These are phyloP conservation scores for Aspergillus melleus DNA, from an alignment of 2,329 filamentous ascomycete genomes.

Conservation along the genomic window DNA sequence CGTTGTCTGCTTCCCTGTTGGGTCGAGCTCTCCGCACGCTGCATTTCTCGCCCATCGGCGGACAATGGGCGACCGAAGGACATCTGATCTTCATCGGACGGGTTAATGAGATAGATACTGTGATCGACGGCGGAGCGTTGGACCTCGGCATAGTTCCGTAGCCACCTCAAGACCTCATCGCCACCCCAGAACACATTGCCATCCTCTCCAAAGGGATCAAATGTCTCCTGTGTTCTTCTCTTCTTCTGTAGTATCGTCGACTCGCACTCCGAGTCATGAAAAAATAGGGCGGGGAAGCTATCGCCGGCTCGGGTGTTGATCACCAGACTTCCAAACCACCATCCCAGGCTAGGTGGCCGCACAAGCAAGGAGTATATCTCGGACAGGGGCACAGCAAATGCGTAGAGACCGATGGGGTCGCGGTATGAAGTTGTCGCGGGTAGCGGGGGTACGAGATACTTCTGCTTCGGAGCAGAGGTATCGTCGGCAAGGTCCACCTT, in stretches of 20 bases:
- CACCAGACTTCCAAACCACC: slow-evolving; percentile 97
- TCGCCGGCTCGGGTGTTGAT: slow-evolving; percentile 90
- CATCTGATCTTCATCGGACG: slow-evolving; percentile 76
- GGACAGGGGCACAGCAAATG: slow-evolving; percentile 86
- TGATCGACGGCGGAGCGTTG: slow-evolving; percentile 84
- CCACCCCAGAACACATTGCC: slow-evolving; percentile 93
- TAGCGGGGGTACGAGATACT: slow-evolving; percentile 86
- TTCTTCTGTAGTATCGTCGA: slow-evolving; percentile 94
- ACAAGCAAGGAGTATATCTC: slow-evolving; percentile 90
- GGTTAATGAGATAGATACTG: slow-evolving; percentile 88
- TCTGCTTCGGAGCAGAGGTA: slow-evolving; percentile 78
- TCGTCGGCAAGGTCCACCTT: slow-evolving; percentile 89
- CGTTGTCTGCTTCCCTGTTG: slow-evolving; percentile 37
- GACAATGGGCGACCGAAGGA: slow-evolving; percentile 64
- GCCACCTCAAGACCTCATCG: slow-evolving; percentile 89
- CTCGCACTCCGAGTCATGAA: slow-evolving; percentile 95
- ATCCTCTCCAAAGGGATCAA: slow-evolving; percentile 83
- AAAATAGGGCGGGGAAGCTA: slow-evolving; percentile 93
- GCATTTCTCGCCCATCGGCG: slow-evolving; percentile 42
- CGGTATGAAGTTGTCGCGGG: slow-evolving; percentile 79
- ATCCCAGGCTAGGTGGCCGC: slow-evolving; percentile 87
- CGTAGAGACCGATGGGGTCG: slow-evolving; percentile 72
- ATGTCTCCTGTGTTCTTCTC: slow-evolving; percentile 76
- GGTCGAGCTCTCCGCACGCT: slow-evolving; percentile 33
- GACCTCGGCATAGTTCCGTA: slow-evolving; percentile 78